Conservation (phyloP, 192 early-diverging fungal genomes). For the Coemansia sp. region DNA sequence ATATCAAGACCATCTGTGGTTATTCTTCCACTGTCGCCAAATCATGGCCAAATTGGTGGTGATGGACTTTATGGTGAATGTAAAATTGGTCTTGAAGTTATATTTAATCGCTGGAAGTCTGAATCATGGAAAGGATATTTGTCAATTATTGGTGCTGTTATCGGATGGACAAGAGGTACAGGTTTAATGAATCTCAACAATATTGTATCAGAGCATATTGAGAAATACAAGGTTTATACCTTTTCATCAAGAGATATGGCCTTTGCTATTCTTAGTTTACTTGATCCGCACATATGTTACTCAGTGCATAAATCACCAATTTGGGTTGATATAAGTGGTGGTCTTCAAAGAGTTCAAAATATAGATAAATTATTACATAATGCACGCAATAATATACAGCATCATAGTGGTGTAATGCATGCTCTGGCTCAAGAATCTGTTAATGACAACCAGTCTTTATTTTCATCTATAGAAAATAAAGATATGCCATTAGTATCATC, state of each 20-base stretch:
- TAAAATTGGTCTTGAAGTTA: slow-evolving; percentile 85
- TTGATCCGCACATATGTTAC: slow-evolving; percentile 70
- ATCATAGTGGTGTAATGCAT: not conserved
- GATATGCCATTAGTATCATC: not conserved
- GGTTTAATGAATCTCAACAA: slow-evolving; percentile 90
- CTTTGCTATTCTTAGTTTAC: slow-evolving; percentile 87
- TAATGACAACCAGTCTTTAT: not conserved
- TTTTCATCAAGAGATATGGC: slow-evolving; percentile 93
- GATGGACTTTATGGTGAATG: slow-evolving; percentile 93
- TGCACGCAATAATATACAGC: not conserved
- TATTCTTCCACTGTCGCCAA: slow-evolving; percentile 86
- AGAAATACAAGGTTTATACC: slow-evolving; percentile 80
- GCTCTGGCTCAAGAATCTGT: not conserved
- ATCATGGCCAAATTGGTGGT: slow-evolving; percentile 89
- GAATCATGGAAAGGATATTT: slow-evolving; percentile 87
- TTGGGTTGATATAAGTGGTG: slow-evolving; percentile 88
- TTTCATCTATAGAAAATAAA: not conserved
- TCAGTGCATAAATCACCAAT: slow-evolving; percentile 69
- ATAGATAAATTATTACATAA: not conserved
- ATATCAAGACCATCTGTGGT: slow-evolving; percentile 83
- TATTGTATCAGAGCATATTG: slow-evolving; percentile 77
- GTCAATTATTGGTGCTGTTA: slow-evolving; percentile 83
- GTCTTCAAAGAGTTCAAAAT: slow-evolving; percentile 64
- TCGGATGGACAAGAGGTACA: slow-evolving; percentile 96
- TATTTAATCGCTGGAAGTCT: slow-evolving; percentile 86